phyloP scores from a whole-genome alignment of 306 rosid genomes.

The Quercus agrifolia region DNA sequence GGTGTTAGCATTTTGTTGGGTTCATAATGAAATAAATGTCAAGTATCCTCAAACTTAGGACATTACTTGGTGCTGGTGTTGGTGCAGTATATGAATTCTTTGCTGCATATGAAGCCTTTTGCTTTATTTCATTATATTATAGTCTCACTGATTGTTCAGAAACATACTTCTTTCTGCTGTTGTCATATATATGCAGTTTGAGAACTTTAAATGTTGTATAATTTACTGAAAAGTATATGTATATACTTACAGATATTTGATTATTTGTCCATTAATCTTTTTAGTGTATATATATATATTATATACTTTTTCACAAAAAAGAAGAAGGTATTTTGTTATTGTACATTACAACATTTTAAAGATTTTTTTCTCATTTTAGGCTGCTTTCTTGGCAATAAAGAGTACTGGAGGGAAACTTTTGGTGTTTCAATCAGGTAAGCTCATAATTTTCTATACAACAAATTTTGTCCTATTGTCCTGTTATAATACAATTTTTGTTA shows the following conservation, averaged over 20 bases:
- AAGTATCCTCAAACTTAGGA: neutral
- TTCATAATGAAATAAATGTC: neutral
- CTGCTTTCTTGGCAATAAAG: slow-evolving; percentile 96
- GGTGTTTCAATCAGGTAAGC: slow-evolving; percentile 97
- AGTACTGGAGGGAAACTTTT: slow-evolving; percentile 84
- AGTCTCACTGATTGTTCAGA: too few relatives aligned
- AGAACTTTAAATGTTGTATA: neutral
- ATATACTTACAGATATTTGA: neutral
- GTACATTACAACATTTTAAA: neutral
- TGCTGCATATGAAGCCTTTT: neutral
- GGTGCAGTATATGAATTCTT: too few relatives aligned
- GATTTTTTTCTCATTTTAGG: slow-evolving; percentile 41
- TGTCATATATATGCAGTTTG: neutral
- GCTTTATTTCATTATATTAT: neutral
- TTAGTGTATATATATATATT: neutral
- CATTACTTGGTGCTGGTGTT: neutral
- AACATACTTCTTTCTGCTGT: neutral
- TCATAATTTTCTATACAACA: slow-evolving; percentile 15
- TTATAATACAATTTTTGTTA: slow-evolving; percentile 3
- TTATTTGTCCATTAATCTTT: neutral
- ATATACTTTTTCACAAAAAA: too few relatives aligned
- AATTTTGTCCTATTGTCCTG: neutral
- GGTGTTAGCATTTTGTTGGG: neutral
- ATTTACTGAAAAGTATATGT: neutral
- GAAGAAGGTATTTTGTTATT: neutral